phyloP scores from a whole-genome alignment of 2,329 filamentous ascomycete genomes.

The Fusarium oligoseptatum region DNA sequence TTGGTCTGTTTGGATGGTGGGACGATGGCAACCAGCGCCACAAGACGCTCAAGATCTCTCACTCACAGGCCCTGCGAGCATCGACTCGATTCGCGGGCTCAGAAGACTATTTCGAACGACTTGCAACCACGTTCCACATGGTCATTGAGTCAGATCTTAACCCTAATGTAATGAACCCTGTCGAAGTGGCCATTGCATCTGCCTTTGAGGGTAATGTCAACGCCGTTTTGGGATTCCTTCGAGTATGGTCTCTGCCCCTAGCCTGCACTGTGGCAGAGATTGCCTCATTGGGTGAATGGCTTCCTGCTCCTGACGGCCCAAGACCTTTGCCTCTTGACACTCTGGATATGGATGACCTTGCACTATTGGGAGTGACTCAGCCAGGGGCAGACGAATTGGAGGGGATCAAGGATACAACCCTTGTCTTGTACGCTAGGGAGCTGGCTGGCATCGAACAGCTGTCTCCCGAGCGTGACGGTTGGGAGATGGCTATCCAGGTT shows the following conservation, averaged over 20 bases:
- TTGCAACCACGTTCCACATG: constrained; percentile 78
- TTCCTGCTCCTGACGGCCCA: constrained; percentile 62
- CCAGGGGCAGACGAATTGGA: constrained; percentile 70
- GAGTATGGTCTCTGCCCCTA: constrained; percentile 84
- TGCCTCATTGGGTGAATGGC: constrained; percentile 86
- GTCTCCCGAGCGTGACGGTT: constrained; percentile 73
- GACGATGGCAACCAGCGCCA: constrained; percentile 75
- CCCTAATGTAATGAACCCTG: constrained; percentile 79
- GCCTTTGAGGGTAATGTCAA: constrained; percentile 87
- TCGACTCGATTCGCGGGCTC: constrained; percentile 63
- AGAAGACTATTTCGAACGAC: constrained; percentile 79
- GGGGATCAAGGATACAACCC: constrained; percentile 82
- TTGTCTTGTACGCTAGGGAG: constrained; percentile 80
- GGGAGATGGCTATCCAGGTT: constrained; percentile 89
- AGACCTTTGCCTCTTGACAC: constrained; percentile 71
- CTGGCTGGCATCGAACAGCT: constrained; percentile 70
- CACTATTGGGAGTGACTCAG: constrained; percentile 79
- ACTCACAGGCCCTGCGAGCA: constrained; percentile 55
- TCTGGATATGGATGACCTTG: constrained; percentile 86
- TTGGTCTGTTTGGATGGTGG: constrained; percentile 92
- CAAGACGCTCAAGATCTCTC: constrained; percentile 57
- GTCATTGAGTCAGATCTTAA: constrained; percentile 78
- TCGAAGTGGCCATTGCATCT: constrained; percentile 86
- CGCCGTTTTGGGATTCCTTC: constrained; percentile 79
- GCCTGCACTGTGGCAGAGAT: constrained; percentile 85